Evolutionary conservation across 306 rosid species (phyloP).

Genomic region (Arachis hypogaea): DNA sequence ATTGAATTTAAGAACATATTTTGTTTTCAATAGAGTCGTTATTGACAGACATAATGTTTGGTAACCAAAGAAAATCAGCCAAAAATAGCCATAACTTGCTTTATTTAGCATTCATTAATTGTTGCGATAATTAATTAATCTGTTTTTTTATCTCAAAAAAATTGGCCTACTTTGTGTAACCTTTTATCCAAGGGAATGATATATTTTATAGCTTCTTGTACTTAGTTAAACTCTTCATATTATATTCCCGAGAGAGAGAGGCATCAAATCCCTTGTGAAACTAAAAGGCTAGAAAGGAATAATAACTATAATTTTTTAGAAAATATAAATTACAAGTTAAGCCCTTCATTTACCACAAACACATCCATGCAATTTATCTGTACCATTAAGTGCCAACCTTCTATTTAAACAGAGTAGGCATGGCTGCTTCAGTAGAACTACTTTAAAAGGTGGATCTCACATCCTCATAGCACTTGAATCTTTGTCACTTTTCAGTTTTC

Average conservation of each 20-base stretch:
- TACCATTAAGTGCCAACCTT: conserved; percentile 9
- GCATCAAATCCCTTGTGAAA: conserved; percentile 37
- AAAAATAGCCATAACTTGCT: too few species aligned
- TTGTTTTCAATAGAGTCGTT: too few species aligned
- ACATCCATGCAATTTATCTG: conserved; percentile 6
- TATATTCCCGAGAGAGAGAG: conserved; percentile 39
- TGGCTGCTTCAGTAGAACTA: conserved; percentile 46
- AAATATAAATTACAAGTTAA: conserved; percentile 24
- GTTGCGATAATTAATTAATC: too few species aligned
- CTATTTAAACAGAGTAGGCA: conserved; percentile 42
- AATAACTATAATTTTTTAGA: conserved; percentile 12
- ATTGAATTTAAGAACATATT: too few species aligned
- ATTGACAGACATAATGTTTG: too few species aligned
- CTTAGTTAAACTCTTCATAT: conserved; percentile 38
- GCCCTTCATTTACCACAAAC: conserved; percentile 27
- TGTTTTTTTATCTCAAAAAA: too few species aligned
- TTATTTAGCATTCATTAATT: too few species aligned
- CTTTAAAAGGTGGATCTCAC: conserved; percentile 46
- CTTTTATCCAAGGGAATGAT: conserved; percentile 41
- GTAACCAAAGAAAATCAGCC: too few species aligned
- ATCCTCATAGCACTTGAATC: conserved; percentile 41
- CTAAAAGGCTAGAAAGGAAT: conserved; percentile 38
- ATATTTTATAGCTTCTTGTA: conserved; percentile 40
- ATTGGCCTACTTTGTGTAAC: conserved; percentile 7
- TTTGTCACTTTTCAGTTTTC: conserved; percentile 12